phyloP scores from a whole-genome alignment of 495 filamentous ascomycete genomes.

The Talaromyces liani region DNA sequence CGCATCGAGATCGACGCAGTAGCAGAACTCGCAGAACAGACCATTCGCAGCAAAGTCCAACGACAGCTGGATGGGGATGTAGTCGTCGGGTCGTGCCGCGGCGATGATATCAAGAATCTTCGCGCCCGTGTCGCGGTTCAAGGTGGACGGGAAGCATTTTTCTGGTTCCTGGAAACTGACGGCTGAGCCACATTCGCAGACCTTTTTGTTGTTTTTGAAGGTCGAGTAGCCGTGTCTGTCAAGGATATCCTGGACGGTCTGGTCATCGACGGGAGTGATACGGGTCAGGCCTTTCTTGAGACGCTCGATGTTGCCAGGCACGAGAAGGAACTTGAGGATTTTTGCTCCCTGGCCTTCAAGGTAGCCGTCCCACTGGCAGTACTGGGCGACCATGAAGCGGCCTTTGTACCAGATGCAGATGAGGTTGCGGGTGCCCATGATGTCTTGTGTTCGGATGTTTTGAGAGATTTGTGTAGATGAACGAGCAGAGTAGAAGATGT shows the following conservation, averaged over 20 bases:
- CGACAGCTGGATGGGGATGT: not conserved
- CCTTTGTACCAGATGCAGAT: slow-evolving; percentile 9
- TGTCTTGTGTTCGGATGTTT: not conserved
- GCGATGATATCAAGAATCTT: slow-evolving; percentile 10
- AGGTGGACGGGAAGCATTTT: not conserved
- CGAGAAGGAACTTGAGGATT: slow-evolving; percentile 11
- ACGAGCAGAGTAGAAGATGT: not conserved
- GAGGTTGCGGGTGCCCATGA: slow-evolving; percentile 10
- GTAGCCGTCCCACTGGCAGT: slow-evolving; percentile 15
- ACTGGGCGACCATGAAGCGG: slow-evolving; percentile 14
- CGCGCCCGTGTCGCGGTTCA: slow-evolving; percentile 6
- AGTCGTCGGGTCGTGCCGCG: not conserved
- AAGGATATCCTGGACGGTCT: slow-evolving; percentile 1
- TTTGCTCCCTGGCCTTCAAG: slow-evolving; percentile 11
- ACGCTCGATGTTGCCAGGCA: slow-evolving; percentile 13
- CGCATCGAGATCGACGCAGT: slow-evolving; percentile 11
- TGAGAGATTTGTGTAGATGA: not conserved
- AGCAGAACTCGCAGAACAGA: slow-evolving; percentile 10
- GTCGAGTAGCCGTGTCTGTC: not conserved
- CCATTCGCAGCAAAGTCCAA: not conserved
- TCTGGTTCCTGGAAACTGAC: not conserved
- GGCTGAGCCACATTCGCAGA: not conserved
- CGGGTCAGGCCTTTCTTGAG: slow-evolving; percentile 9
- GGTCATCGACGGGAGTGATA: slow-evolving; percentile 6
- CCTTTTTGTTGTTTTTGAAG: not conserved